Base-by-base conservation (phyloP, 179 eudicot species). In the Actinidia polygama region DNA sequence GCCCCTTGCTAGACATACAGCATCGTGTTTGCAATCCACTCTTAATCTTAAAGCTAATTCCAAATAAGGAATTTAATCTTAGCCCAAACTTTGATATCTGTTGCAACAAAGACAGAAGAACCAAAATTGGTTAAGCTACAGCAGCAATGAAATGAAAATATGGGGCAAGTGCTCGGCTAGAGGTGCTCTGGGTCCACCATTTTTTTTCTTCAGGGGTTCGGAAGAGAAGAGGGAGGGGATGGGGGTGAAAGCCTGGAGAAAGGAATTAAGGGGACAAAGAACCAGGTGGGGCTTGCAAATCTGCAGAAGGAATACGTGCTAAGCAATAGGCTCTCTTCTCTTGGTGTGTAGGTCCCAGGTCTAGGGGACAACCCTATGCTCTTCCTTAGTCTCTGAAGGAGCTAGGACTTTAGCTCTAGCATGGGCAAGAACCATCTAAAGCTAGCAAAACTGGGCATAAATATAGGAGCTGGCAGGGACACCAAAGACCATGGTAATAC, bases 231-330 rank as follows among this genome's bases (percentile, higher is more conserved):
- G 70, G 46, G 19, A 73, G 21, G 61, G 77, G 44, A 73, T 21
- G 53, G 47, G 75, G 44, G 44, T 40, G 44, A 40, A 64, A 64
- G 36, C 50, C 73, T 16, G 51, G 73, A 16, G 44, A 40, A 40
- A 40, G 44, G 44, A 40, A 40, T 15, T 15, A 11, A 36, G 73
- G 73, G 66, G 16, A 30, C 64, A 75, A 64, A 55, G 26, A 75
- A 75, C 66, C 63, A 75, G 66, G 49, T 36, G 57, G n/a, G 46
- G 79, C 66, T 57, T 75, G 66, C 79, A 75, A 16, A 75, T 57
- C 26, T 75, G 66, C 66, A 9, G 66, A 66, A 75, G 79, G 15
- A 75, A 4, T 19, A 57, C 26, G 4, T 57, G 36, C 79, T 30
- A 1, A 10, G 51, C 12, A 1, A 0, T 30, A 57, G 79, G 67